Evolutionary conservation across 78 protist species (phyloP).

Genomic region (Protostelium mycophagum): DNA sequence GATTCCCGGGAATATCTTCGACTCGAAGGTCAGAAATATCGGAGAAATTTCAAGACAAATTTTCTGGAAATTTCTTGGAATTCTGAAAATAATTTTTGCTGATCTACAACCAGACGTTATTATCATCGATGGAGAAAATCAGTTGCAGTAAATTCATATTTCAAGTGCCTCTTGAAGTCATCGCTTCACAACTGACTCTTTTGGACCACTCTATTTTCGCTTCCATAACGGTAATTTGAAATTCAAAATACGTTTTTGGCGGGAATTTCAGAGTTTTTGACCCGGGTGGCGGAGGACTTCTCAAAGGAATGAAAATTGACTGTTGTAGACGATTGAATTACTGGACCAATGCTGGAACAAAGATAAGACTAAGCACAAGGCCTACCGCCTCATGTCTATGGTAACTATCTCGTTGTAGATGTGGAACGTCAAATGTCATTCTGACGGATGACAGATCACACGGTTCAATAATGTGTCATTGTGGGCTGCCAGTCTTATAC

Average conservation of each 20-base stretch:
- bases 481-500: not conserved
- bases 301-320: not conserved
- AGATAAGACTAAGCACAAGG: not conserved
- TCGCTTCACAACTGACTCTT: not conserved
- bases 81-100: not conserved
- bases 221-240: not conserved
- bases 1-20: not conserved
- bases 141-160: not conserved
- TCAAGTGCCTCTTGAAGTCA: not conserved
- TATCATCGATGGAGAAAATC: not conserved
- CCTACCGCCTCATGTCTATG: not conserved
- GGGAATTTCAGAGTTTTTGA: too few relatives aligned
- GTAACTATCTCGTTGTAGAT: not conserved
- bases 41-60: too few relatives aligned
- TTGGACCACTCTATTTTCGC: not conserved
- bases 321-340: not conserved
- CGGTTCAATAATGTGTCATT: not conserved
- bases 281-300: too few relatives aligned
- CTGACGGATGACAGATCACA: not conserved
- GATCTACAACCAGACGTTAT: not conserved
- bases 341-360: not conserved
- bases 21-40: too few relatives aligned
- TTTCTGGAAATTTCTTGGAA: not conserved
- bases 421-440: not conserved
- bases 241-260: too few relatives aligned